A percentile compares a stretch with the other conserved stretches of the same genome.
Conservation (phyloP, 257 asterid genomes). For the Solanum corneliomulleri region DNA sequence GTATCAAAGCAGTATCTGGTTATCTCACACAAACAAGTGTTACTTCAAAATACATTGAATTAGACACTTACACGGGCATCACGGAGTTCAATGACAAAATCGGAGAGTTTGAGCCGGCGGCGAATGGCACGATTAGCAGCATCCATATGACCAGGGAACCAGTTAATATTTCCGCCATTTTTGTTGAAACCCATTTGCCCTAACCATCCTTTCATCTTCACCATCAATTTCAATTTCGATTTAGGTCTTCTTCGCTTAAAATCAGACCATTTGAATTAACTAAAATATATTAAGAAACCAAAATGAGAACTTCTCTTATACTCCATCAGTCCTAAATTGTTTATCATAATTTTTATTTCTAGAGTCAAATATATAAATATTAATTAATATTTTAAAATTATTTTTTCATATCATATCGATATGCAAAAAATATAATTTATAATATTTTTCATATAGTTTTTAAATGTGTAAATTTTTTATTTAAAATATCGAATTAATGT, state of each 20-base stretch:
- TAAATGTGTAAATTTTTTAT: too few species aligned
- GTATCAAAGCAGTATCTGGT: background rate
- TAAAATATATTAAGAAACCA: background rate
- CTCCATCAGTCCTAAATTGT: too few species aligned
- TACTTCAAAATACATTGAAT: background rate
- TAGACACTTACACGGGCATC: conserved; percentile 61
- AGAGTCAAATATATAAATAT: too few species aligned
- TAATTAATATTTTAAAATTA: too few species aligned
- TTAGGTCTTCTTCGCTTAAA: background rate
- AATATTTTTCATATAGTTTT: too few species aligned
- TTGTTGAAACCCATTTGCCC: conserved; percentile 71
- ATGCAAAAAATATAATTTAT: too few species aligned
- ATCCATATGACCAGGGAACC: conserved; percentile 99
- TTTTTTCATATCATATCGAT: too few species aligned
- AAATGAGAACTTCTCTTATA: background rate
- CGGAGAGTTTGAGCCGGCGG: conserved; percentile 78
- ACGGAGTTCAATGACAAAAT: conserved; percentile 85
- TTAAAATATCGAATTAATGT: too few species aligned
- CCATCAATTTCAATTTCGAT: background rate
- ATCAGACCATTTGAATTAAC: background rate
- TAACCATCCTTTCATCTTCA: conserved; percentile 29
- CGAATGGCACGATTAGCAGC: conserved; percentile 92
- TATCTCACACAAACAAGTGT: background rate
- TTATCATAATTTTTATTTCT: too few species aligned
- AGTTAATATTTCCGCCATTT: conserved; percentile 26